Evolutionary conservation across 2,329 filamentous ascomycete species (phyloP).

Genomic region (Aschersonia sp.): DNA sequence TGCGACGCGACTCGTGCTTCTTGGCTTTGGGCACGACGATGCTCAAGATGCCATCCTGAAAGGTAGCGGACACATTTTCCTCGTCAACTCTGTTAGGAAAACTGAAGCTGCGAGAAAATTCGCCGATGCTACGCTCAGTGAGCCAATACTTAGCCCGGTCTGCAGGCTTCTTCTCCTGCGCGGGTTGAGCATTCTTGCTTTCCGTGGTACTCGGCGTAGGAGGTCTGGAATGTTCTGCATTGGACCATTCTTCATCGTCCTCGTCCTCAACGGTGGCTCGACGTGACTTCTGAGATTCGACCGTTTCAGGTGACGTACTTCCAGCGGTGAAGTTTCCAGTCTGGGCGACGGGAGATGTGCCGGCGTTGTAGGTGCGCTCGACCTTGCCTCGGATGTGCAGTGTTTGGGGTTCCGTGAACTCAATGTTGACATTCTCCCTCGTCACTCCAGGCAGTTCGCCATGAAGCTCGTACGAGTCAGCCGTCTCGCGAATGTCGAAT

Average conservation of each 20-base stretch:
- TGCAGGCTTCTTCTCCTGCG: slow-evolving; percentile 15
- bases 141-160: slow-evolving; percentile 54
- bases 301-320: slow-evolving; percentile 16
- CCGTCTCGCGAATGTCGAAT: slow-evolving; percentile 64
- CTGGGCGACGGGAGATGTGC: slow-evolving; percentile 20
- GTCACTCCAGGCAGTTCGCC: slow-evolving; percentile 66
- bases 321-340: slow-evolving; percentile 29
- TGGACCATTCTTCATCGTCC: slow-evolving; percentile 15
- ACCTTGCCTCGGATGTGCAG: slow-evolving; percentile 55
- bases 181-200: slow-evolving; percentile 9
- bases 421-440: slow-evolving; percentile 61
- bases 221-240: slow-evolving; percentile 4
- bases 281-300: slow-evolving; percentile 25
- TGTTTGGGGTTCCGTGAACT: slow-evolving; percentile 66
- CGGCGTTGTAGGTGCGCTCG: slow-evolving; percentile 48
- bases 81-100: slow-evolving; percentile 52
- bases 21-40: slow-evolving; percentile 53
- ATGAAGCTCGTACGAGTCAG: slow-evolving; percentile 57
- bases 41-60: slow-evolving; percentile 52
- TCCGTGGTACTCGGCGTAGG: slow-evolving; percentile 5
- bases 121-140: slow-evolving; percentile 49
- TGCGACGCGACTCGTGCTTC: slow-evolving; percentile 41
- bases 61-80: slow-evolving; percentile 43
- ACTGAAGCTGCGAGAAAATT: slow-evolving; percentile 54
- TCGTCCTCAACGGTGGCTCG: slow-evolving; percentile 49